Percentiles rank a stretch among this genome's conserved stretches.
Conservation (phyloP, 2,329 filamentous ascomycete genomes). For the Juglanconis oblonga region DNA sequence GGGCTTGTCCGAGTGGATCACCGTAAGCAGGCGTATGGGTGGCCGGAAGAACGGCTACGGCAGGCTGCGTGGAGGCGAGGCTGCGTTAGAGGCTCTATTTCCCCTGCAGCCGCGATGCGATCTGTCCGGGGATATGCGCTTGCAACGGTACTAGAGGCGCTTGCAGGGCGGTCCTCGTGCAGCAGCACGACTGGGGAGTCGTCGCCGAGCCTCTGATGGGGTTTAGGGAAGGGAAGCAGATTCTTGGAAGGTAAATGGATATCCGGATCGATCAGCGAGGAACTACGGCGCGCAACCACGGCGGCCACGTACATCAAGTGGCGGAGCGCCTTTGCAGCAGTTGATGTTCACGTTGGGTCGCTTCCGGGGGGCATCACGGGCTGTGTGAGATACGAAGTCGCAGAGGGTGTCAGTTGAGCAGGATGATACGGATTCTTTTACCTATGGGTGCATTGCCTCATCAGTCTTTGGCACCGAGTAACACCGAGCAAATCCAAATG, state of each 20-base stretch:
- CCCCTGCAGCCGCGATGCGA: neutral
- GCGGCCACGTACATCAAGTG: constrained; percentile 2
- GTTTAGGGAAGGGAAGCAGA: neutral
- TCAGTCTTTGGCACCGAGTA: neutral
- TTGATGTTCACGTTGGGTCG: neutral
- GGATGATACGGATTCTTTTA: too few species aligned
- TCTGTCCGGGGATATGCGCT: neutral
- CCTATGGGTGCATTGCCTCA: too few species aligned
- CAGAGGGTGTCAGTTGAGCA: too few species aligned
- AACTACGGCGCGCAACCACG: neutral
- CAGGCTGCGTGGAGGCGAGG: neutral
- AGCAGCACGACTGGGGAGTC: neutral
- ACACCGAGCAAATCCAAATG: neutral
- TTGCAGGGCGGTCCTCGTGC: neutral
- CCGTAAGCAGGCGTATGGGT: neutral
- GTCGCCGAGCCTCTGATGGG: neutral
- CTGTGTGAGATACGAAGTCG: neutral
- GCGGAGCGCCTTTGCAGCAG: constrained; percentile 7
- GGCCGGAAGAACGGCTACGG: neutral
- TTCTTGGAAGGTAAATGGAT: neutral
- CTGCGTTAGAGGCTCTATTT: neutral
- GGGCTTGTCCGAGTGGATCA: neutral
- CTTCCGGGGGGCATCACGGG: neutral
- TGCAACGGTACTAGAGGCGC: neutral
- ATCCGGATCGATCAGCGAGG: neutral